Percentiles rank a stretch among this genome's conserved stretches.
phyloP scores from a whole-genome alignment of 108 stramenopile genomes.

The Asterionellopsis glacialis region DNA sequence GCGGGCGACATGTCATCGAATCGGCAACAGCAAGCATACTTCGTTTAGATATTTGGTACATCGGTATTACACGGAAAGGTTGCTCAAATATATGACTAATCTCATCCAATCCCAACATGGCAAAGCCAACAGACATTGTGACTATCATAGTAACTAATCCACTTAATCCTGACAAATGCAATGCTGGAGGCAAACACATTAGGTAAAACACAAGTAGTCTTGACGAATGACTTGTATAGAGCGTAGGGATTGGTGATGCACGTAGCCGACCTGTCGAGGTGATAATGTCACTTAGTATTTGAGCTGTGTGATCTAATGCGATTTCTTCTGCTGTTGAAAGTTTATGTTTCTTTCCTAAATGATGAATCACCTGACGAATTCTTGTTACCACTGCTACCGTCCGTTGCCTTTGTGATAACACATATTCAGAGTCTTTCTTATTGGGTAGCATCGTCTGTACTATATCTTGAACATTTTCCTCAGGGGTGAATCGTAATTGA shows the following conservation, averaged over 20 bases:
- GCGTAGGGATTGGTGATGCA: constrained; percentile 41
- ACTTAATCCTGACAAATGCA: constrained; percentile 20
- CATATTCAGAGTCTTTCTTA: constrained; percentile 28
- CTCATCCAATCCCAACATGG: constrained; percentile 56
- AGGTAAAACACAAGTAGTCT: constrained; percentile 44
- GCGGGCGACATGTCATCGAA: constrained; percentile 27
- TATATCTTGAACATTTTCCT: constrained; percentile 21
- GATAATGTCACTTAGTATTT: constrained; percentile 24
- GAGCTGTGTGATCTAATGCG: constrained; percentile 26
- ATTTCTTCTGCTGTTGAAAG: constrained; percentile 32
- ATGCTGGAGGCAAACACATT: constrained; percentile 27
- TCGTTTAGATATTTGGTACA: constrained; percentile 39
- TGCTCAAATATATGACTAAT: constrained; percentile 42
- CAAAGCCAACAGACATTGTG: constrained; percentile 34
- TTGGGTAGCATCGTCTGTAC: constrained; percentile 23
- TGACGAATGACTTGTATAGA: constrained; percentile 36
- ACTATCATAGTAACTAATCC: constrained; percentile 14
- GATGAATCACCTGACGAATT: constrained; percentile 34
- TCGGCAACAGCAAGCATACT: constrained; percentile 43
- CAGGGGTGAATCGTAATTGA: constrained; percentile 26
- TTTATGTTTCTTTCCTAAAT: constrained; percentile 15
- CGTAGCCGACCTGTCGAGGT: constrained; percentile 29
- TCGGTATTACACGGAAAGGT: constrained; percentile 41
- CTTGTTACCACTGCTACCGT: constrained; percentile 34
- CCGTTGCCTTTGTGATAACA: constrained; percentile 33